A percentile compares a stretch with the other conserved stretches of the same genome.
Evolutionary conservation across 2,329 filamentous ascomycete genomes (phyloP).

Genomic region (Aspergillus nomiae): DNA sequence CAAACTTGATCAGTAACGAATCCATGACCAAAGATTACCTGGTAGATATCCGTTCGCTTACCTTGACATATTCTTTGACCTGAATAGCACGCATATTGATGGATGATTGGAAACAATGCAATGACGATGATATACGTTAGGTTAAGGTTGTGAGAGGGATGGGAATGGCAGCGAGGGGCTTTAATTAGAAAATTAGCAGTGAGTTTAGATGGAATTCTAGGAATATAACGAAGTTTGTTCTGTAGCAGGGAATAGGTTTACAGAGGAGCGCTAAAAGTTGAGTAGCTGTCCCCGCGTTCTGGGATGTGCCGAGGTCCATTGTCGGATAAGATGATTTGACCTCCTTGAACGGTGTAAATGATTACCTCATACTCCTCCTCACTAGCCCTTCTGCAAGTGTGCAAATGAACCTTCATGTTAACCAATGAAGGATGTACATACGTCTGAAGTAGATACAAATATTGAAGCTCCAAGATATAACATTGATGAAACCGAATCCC

Average conservation of each 20-base stretch:
- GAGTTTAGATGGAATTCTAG: not conserved
- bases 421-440: not conserved
- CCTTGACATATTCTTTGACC: conserved; percentile 73
- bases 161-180: not conserved
- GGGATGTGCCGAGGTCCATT: conserved; percentile 18
- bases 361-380: no score
- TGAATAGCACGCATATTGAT: conserved; percentile 74
- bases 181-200: not conserved
- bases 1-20: not conserved
- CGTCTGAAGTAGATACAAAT: not conserved
- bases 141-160: not conserved
- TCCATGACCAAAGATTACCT: not conserved
- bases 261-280: not conserved
- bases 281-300: conserved; percentile 11
- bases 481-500: not conserved
- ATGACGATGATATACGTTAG: not conserved
- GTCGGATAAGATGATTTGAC: conserved; percentile 14
- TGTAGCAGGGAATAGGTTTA: not conserved
- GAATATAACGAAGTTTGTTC: not conserved
- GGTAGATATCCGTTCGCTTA: conserved; percentile 34
- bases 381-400: no score
- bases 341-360: no score
- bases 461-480: not conserved
- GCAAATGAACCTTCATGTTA: no score
- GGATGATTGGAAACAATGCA: not conserved